phyloP scores from a whole-genome alignment of 345 rosid genomes.

The Conringia planisiliqua region DNA sequence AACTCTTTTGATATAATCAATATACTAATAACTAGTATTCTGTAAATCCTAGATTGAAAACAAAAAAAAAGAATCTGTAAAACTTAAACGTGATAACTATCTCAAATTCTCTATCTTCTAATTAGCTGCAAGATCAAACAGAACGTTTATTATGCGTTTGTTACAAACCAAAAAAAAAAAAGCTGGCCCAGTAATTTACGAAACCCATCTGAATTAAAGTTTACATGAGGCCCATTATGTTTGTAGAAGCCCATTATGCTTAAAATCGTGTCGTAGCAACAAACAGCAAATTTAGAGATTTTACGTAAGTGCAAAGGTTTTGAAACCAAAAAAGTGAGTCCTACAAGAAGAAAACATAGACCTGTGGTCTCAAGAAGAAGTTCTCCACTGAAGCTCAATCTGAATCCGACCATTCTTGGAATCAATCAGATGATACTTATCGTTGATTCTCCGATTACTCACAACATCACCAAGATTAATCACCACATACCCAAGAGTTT shows the following conservation, averaged over 20 bases:
- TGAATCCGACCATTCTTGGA: constrained; percentile 82
- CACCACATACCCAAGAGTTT: constrained; percentile 62
- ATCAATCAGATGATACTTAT: constrained; percentile 81
- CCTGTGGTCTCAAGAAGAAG: constrained; percentile 40
- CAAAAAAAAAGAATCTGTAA: background rate
- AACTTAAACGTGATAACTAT: background rate
- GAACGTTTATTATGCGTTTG: background rate
- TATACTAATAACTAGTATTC: background rate
- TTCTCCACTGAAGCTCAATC: constrained; percentile 88
- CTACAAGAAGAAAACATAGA: background rate
- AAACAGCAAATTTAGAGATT: background rate
- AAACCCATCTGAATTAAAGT: background rate
- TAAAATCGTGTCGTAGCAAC: background rate
- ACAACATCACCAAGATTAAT: constrained; percentile 71
- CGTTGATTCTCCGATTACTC: constrained; percentile 70
- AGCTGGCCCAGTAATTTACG: background rate
- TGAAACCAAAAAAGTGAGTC: background rate
- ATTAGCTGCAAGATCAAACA: background rate
- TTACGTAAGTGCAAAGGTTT: background rate
- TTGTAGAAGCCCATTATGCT: background rate
- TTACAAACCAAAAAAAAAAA: background rate
- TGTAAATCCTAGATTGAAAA: background rate
- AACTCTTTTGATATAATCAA: background rate
- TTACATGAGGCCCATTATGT: background rate
- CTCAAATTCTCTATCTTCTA: background rate